Conservation (phyloP, 441 rosid species). For the Metrosideros polymorpha region DNA sequence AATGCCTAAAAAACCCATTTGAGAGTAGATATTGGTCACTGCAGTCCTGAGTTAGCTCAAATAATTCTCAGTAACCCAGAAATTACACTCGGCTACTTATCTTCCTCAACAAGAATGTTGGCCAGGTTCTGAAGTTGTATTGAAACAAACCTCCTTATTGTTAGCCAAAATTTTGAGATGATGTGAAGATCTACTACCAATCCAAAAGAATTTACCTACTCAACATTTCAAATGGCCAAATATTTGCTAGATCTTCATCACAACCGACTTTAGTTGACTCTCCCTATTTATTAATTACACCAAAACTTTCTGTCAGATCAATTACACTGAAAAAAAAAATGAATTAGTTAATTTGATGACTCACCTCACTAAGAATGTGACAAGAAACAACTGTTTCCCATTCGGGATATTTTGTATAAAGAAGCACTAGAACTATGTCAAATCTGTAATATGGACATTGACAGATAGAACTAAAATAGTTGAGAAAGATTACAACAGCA, state of each 20-base stretch:
- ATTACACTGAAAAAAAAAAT: neutral
- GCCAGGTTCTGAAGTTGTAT: neutral
- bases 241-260: constrained; percentile 42
- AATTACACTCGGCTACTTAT: neutral
- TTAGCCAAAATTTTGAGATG: neutral
- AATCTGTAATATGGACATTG: constrained; percentile 84
- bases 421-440: constrained; percentile 82
- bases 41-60: neutral
- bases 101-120: neutral
- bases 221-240: constrained; percentile 67
- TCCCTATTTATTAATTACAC: constrained; percentile 30
- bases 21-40: neutral
- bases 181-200: neutral
- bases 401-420: constrained; percentile 89
- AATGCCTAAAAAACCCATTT: neutral
- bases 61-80: neutral
- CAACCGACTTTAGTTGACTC: constrained; percentile 22
- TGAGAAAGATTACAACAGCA: constrained; percentile 22
- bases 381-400: constrained; percentile 97
- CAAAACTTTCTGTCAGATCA: neutral
- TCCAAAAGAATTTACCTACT: constrained; percentile 45
- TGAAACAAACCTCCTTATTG: neutral
- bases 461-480: constrained; percentile 75
- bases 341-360: neutral
- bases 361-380: constrained; percentile 79